phyloP scores from a whole-genome alignment of 2,329 filamentous ascomycete genomes.

The Aspergillus pseudonomiae region DNA sequence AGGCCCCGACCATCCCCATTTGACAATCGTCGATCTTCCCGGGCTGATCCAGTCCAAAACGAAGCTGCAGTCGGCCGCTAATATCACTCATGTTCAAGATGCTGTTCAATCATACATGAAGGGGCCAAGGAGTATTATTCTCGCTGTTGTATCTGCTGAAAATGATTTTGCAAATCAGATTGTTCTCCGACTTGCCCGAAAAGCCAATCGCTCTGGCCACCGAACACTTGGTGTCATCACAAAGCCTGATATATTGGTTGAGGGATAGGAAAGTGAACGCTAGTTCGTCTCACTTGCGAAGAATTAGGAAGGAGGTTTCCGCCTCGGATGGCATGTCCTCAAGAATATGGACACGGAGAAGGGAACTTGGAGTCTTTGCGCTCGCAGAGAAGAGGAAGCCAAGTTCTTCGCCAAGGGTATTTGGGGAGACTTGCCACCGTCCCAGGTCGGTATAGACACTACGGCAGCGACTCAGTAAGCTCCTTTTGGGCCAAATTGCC shows the following conservation, averaged over 20 bases:
- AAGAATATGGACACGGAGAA: slow-evolving; percentile 49
- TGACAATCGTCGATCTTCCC: slow-evolving; percentile 65
- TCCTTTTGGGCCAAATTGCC: slow-evolving; percentile 38
- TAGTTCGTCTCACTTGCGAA: slow-evolving; percentile 43
- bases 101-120: slow-evolving; percentile 49
- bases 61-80: slow-evolving; percentile 56
- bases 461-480: slow-evolving; percentile 34
- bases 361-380: slow-evolving; percentile 19
- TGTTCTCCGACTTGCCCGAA: slow-evolving; percentile 41
- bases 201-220: slow-evolving; percentile 32
- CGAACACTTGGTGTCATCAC: slow-evolving; percentile 53
- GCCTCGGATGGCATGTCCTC: slow-evolving; percentile 55
- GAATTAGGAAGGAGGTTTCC: slow-evolving; percentile 49
- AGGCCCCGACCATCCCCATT: slow-evolving; percentile 61
- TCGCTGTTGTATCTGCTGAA: slow-evolving; percentile 51
- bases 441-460: slow-evolving; percentile 36
- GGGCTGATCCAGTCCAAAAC: slow-evolving; percentile 61
- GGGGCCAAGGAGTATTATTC: slow-evolving; percentile 48
- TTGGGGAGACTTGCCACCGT: slow-evolving; percentile 29
- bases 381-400: slow-evolving; percentile 34
- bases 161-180: slow-evolving; percentile 48
- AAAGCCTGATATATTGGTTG: slow-evolving; percentile 46
- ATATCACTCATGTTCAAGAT: slow-evolving; percentile 57
- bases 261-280: slow-evolving; percentile 41
- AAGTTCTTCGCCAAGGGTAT: slow-evolving; percentile 35